These are phyloP conservation scores for Thelonectria olida DNA, from an alignment of 2,329 filamentous ascomycete species.

Conservation along the genomic window DNA sequence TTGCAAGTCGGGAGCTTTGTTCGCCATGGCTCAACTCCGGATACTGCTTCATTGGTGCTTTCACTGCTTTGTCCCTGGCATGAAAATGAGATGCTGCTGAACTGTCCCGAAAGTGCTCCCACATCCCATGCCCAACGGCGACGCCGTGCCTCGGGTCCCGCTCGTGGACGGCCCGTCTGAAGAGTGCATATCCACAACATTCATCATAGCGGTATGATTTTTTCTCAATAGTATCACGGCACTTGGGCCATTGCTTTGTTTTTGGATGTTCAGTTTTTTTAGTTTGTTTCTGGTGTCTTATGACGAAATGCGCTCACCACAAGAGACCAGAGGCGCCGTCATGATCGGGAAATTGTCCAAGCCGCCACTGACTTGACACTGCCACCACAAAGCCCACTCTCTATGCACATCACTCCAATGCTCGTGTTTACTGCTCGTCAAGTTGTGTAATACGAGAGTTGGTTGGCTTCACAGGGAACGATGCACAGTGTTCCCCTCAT, in stretches of 20 bases:
- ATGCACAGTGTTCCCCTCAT: not conserved
- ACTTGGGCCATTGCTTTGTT: not conserved
- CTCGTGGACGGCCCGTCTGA: conserved; percentile 9
- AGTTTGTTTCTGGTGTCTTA: not conserved
- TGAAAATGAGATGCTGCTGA: not conserved
- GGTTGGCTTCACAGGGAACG: not conserved
- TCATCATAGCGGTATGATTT: conserved; percentile 13
- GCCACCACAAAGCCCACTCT: conserved; percentile 21
- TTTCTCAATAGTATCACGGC: conserved; percentile 2
- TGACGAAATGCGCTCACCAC: not conserved
- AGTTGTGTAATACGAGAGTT: not conserved
- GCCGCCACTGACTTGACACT: conserved; percentile 16
- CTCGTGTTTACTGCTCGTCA: not conserved
- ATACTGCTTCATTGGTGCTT: not conserved
- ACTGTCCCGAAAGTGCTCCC: conserved; percentile 11
- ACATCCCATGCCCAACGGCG: conserved; percentile 15
- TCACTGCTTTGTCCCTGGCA: not conserved
- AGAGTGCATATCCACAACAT: conserved; percentile 11
- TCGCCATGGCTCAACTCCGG: not conserved
- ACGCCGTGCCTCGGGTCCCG: conserved; percentile 12
- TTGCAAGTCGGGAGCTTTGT: no score
- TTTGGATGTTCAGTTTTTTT: not conserved
- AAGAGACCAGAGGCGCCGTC: not conserved
- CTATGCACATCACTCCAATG: not conserved
- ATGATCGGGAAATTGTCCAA: conserved; percentile 6